Base-by-base conservation (phyloP, 2,329 filamentous ascomycete species). In the Clonostachys solani region DNA sequence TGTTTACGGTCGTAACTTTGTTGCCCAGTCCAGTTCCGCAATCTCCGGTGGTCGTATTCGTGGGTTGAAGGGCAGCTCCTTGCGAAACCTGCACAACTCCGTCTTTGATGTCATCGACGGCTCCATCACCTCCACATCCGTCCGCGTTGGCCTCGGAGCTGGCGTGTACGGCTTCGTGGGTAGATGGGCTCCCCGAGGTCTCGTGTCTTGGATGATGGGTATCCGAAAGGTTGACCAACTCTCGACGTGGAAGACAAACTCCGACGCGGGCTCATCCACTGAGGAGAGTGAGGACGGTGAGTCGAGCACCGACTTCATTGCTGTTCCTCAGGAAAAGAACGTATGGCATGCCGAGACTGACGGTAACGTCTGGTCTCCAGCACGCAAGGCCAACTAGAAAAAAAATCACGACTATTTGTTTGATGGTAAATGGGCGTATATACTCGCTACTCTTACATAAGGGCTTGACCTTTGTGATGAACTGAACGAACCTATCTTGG, bases 141-240 rank as follows among this genome's bases (percentile, higher is more conserved):
- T 92, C 53, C 84, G 89, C 49, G 86, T 96, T 15, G 94, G 94
- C 1, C 81, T 91, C 45, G 94, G 94, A 7, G 89, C 90, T 44
- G 76, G 86, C 47, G 75, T 91, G 1, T 97, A 97, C 65, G 87
- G 89, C 37, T 76, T 96, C 33, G 86, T 97, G 8, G 94, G 92
- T 6, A 79, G 81, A 37, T 92, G 86, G 80, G 77, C 87, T 19
- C 92, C 94, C 2, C 76, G 81, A 17, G 78, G 83, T 4, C 63
- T 96, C 15, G 86, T 97, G n/a, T 84, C 84, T 2, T 94, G 89
- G 87, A 95, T 97, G 87, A 86, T 97, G 81, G 91, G 91, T 12
- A 80, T 92, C 49, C 75, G 84, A 50, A 72, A 72, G 48, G 81
- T 85, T 15, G 74, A 81, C 46, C 73, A 81, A 61, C 65, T 83